phyloP scores from a whole-genome alignment of 805 yeast genomes.

The Metschnikowia kofuensis region DNA sequence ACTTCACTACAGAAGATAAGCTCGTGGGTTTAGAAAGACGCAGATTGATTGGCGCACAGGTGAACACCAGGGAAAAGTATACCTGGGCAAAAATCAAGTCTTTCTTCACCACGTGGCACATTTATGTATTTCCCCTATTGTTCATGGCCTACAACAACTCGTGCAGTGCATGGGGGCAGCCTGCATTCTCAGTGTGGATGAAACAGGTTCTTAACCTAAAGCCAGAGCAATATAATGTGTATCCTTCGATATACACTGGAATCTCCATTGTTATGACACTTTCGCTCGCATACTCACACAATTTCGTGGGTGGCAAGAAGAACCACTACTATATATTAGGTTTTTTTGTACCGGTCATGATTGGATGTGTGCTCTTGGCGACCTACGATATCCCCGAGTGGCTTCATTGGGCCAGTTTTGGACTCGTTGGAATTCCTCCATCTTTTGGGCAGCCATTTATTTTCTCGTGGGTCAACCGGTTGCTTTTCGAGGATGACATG shows the following conservation, averaged over 20 bases:
- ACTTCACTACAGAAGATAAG: conserved; percentile 26
- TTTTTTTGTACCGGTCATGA: conserved; percentile 37
- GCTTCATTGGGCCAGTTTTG: conserved; percentile 51
- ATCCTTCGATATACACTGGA: conserved; percentile 40
- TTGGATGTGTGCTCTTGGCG: conserved; percentile 44
- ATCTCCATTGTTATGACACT: conserved; percentile 38
- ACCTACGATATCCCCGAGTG: conserved; percentile 49
- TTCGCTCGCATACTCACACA: conserved; percentile 33
- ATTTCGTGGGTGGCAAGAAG: conserved; percentile 29
- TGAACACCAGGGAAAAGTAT: conserved; percentile 38
- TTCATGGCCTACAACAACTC: conserved; percentile 39
- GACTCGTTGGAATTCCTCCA: conserved; percentile 45
- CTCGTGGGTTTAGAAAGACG: conserved; percentile 46
- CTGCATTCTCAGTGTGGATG: conserved; percentile 48
- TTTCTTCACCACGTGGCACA: conserved; percentile 49
- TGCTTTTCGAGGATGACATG: conserved; percentile 40
- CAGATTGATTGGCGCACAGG: conserved; percentile 32
- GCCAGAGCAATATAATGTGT: conserved; percentile 35
- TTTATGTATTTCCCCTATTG: conserved; percentile 41
- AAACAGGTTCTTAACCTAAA: conserved; percentile 31
- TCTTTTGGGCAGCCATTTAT: conserved; percentile 56
- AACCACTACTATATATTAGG: conserved; percentile 36
- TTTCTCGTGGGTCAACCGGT: conserved; percentile 54
- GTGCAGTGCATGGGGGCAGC: conserved; percentile 33
- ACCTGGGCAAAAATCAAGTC: conserved; percentile 38